phyloP scores from a whole-genome alignment of 805 yeast genomes.

The Saccharomycopsis malanga region DNA sequence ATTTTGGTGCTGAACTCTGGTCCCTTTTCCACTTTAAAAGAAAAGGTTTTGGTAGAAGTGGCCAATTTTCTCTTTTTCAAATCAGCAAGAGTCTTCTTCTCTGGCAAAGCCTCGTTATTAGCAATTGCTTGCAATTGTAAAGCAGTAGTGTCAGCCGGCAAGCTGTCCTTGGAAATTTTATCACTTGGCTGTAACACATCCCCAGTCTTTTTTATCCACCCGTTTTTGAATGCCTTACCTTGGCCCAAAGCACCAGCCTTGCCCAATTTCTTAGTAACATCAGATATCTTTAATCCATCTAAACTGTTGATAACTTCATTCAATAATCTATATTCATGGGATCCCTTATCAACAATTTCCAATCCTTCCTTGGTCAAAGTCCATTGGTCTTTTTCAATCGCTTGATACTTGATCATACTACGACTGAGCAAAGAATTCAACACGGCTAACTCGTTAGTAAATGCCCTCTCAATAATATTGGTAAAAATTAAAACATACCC shows the following conservation, averaged over 20 bases:
- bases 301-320: conserved; percentile 64
- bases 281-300: conserved; percentile 77
- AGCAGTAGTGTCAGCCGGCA: conserved; percentile 64
- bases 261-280: conserved; percentile 68
- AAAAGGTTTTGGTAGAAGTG: conserved; percentile 59
- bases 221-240: conserved; percentile 94
- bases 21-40: conserved; percentile 74
- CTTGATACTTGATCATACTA: conserved; percentile 66
- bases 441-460: conserved; percentile 51
- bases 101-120: conserved; percentile 46
- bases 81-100: conserved; percentile 67
- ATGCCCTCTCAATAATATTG: too few relatives aligned
- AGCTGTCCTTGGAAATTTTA: conserved; percentile 38
- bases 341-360: conserved; percentile 71
- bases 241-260: conserved; percentile 87
- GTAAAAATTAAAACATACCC: too few relatives aligned
- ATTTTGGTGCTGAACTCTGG: conserved; percentile 76
- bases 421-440: conserved; percentile 81
- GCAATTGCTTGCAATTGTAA: conserved; percentile 52
- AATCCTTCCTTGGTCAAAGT: conserved; percentile 72
- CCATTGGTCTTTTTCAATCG: conserved; percentile 72
- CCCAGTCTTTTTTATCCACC: conserved; percentile 89
- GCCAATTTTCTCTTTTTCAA: conserved; percentile 92
- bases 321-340: conserved; percentile 82
- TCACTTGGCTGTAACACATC: conserved; percentile 60